Conservation (phyloP, 192 early-diverging fungal species). For the Coemansia sp. region DNA sequence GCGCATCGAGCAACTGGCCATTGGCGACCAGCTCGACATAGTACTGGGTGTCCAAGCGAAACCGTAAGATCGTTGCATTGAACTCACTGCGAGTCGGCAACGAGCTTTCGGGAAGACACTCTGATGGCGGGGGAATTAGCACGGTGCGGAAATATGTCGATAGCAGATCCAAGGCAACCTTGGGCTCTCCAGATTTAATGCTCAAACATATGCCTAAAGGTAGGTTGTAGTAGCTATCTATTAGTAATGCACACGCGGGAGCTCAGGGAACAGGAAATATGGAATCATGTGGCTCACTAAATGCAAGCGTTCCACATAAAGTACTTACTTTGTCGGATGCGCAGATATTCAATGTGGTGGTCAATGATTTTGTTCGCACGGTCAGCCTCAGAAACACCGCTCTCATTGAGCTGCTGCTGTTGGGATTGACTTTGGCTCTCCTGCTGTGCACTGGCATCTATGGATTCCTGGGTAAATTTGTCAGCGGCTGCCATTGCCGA, state of each 20-base stretch:
- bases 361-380: too few species aligned
- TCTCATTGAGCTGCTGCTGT: too few species aligned
- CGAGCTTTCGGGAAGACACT: constrained; percentile 5
- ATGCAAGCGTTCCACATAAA: too few species aligned
- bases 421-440: too few species aligned
- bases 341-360: constrained; percentile 47
- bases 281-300: constrained; percentile 1
- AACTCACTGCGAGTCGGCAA: constrained; percentile 30
- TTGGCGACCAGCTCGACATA: constrained; percentile 43
- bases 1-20: constrained; percentile 35
- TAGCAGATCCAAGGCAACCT: constrained; percentile 42
- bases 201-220: constrained; percentile 38
- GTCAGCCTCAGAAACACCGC: constrained; percentile 25
- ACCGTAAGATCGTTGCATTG: constrained; percentile 38
- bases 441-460: too few species aligned
- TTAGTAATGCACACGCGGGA: too few species aligned
- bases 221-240: too few species aligned
- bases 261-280: not conserved
- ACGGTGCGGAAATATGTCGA: constrained; percentile 42
- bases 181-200: constrained; percentile 39
- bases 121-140: constrained; percentile 29
- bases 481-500: constrained; percentile 5
- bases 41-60: constrained; percentile 46
- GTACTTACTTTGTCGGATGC: constrained; percentile 42
- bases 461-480: too few species aligned